phyloP scores from a whole-genome alignment of 2,329 filamentous ascomycete genomes.

The Oidium heveae region DNA sequence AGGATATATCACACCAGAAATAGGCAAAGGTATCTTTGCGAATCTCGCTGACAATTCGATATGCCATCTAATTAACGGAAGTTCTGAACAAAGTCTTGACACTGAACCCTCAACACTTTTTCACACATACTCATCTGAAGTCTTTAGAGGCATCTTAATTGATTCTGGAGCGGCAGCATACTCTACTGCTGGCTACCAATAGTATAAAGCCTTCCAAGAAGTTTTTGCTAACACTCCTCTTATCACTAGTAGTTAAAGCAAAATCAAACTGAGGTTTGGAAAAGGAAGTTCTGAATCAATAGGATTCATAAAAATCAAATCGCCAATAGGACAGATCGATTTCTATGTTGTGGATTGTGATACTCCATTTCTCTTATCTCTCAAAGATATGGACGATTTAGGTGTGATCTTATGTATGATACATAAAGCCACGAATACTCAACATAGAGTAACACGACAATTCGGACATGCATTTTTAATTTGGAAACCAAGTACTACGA shows the following conservation, averaged over 20 bases:
- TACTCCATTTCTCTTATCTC: background rate
- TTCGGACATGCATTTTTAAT: too few relatives aligned
- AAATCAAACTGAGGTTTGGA: background rate
- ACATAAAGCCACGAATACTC: background rate
- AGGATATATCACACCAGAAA: background rate
- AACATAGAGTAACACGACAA: background rate
- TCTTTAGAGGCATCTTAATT: background rate
- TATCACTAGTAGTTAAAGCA: background rate
- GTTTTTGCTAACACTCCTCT: background rate
- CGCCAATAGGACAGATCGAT: background rate
- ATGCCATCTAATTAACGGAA: background rate
- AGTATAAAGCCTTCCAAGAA: background rate
- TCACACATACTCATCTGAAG: too few relatives aligned
- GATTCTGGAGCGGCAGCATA: background rate
- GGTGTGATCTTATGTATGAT: background rate
- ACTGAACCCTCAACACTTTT: too few relatives aligned
- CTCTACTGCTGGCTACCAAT: too few relatives aligned
- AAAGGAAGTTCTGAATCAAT: background rate
- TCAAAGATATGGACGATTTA: background rate
- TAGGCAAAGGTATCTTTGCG: background rate
- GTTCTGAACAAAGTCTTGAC: background rate
- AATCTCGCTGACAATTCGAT: background rate
- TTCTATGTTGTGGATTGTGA: background rate
- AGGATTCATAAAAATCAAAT: background rate
- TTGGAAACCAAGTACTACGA: too few relatives aligned